Evolutionary conservation across 2,329 filamentous ascomycete genomes (phyloP), one percentile per base, ranked within the genome.

Genomic region (Alternaria gaisen): DNA sequence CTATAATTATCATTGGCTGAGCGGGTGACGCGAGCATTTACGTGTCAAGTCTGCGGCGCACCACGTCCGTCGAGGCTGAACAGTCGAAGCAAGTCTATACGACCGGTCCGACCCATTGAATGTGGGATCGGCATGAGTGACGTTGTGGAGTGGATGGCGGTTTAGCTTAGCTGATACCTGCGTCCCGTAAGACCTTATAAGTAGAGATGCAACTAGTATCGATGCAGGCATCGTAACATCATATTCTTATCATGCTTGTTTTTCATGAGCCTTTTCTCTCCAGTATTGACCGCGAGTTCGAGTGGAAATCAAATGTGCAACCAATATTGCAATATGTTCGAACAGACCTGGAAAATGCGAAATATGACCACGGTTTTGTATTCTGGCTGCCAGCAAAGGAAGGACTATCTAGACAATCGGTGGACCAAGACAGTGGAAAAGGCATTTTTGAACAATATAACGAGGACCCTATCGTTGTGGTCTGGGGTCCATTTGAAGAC

Each of bases 311-410:
- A 40, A 43, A 26, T 36, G 30, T 60, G 24, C 43, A 50, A 26
- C 34, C 47, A 12, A 62, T 56, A 64, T 61, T 38, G 58, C 18
- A 61, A 64, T n/a, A 60, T 52, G 5, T 67, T 70, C 57, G 63
- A 57, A 42, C 46, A 63, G 8, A 55, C 58, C 24, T 65, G 50
- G 22, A 61, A 30, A 24, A 55, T 62, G 16, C 60, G 67, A 68
- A 66, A 34, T 58, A 73, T 20, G 65, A 64, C 4, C 70, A 70
- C 53, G 75, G 76, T 3, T 61, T 65, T 12, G 67, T 78, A 36
- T 65, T 78, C 38, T 78, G 74, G 73, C 61, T 78, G 5, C 74
- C 75, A 14, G 64, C 65, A n/a, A 65, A 70, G 46, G 64, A 74
- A 28, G 68, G 74, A 20, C 46, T 76, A 24, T 71, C 74, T 1